Conservation (phyloP, 768 basidiomycete species). For the Boletus edulis region DNA sequence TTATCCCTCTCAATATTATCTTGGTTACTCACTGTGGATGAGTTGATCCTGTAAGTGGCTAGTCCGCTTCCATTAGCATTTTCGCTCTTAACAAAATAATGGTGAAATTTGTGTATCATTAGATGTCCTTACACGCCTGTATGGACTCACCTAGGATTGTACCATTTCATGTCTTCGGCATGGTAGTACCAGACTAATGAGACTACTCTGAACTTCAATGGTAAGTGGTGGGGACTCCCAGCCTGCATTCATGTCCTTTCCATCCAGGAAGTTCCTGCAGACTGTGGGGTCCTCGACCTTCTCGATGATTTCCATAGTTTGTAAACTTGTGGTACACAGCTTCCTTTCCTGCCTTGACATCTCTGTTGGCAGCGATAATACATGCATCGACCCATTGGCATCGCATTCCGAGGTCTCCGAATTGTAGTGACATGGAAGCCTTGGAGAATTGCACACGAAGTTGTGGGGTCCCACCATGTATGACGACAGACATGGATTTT, state of each 20-base stretch:
- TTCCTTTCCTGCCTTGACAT: background rate
- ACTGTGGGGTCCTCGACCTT: background rate
- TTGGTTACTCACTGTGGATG: too few relatives aligned
- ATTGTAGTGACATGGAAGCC: background rate
- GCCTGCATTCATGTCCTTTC: background rate
- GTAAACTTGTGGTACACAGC: background rate
- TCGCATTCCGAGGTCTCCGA: background rate
- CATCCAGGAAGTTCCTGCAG: background rate
- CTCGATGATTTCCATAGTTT: background rate
- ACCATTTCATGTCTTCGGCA: too few relatives aligned
- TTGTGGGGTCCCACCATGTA: background rate
- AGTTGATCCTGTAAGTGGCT: too few relatives aligned
- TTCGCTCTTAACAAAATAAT: too few relatives aligned
- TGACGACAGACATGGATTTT: background rate
- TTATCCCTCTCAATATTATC: too few relatives aligned
- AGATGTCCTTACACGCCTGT: too few relatives aligned
- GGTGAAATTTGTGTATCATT: too few relatives aligned
- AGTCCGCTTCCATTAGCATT: too few relatives aligned
- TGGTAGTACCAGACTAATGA: too few relatives aligned
- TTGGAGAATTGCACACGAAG: background rate
- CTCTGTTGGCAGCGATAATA: background rate
- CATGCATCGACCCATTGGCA: background rate
- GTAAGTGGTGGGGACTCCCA: too few relatives aligned
- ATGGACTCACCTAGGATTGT: too few relatives aligned
- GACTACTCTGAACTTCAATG: too few relatives aligned